A percentile compares a stretch with the other conserved stretches of the same genome.
phyloP scores from a whole-genome alignment of 495 filamentous ascomycete genomes.

The Annulohypoxylon moriforme region DNA sequence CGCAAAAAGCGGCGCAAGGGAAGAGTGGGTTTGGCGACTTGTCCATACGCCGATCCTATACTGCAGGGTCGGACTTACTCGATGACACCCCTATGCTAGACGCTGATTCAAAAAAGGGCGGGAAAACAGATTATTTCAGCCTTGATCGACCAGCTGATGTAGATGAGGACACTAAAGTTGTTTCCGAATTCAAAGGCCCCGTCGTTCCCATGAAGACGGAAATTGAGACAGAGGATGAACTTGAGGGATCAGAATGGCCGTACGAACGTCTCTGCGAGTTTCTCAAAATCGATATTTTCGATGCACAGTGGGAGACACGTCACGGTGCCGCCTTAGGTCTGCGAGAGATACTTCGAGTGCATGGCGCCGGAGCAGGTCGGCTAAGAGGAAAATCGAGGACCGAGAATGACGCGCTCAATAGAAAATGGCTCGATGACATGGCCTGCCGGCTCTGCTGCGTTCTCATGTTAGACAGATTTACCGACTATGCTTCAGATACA shows the following conservation, averaged over 20 bases:
- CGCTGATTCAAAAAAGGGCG: conserved; percentile 69
- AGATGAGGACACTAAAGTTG: conserved; percentile 90
- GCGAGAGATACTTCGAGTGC: conserved; percentile 89
- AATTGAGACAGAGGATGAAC: conserved; percentile 73
- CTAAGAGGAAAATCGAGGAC: conserved; percentile 71
- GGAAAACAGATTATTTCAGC: conserved; percentile 89
- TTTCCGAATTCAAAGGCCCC: conserved; percentile 94
- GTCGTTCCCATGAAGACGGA: conserved; percentile 70
- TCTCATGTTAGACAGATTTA: conserved; percentile 96
- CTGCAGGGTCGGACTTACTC: conserved; percentile 59
- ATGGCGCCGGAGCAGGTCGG: conserved; percentile 91
- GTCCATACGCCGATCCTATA: conserved; percentile 73
- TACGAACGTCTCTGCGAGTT: conserved; percentile 94
- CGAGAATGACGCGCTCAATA: conserved; percentile 83
- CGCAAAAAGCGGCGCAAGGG: conserved; percentile 77
- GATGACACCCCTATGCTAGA: conserved; percentile 73
- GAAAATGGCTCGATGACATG: conserved; percentile 89
- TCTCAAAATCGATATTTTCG: conserved; percentile 90
- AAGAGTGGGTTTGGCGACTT: conserved; percentile 87
- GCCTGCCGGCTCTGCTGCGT: conserved; percentile 93
- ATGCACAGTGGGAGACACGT: conserved; percentile 94
- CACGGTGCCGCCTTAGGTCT: conserved; percentile 97
- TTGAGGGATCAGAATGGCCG: conserved; percentile 91
- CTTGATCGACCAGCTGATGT: conserved; percentile 76
- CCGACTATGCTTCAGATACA: conserved; percentile 96